These are phyloP conservation scores for Pseudocercospora eumusae DNA, from an alignment of 2,329 filamentous ascomycete genomes.

Conservation along the genomic window DNA sequence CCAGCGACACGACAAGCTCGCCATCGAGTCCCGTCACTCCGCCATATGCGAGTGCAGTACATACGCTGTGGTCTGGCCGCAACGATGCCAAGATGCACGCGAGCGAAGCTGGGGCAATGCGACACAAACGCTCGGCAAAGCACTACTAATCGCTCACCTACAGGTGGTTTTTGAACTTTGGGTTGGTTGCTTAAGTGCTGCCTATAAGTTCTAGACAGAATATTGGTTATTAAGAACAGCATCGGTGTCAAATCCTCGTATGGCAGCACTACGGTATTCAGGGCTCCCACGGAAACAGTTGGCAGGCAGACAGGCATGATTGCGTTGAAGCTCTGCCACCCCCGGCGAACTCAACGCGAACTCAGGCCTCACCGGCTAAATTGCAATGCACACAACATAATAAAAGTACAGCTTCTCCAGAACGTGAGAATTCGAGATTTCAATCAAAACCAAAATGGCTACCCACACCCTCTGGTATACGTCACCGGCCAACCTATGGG, in stretches of 20 bases:
- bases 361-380: not conserved
- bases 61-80: not conserved
- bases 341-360: not conserved
- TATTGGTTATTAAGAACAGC: no score
- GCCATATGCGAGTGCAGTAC: not conserved
- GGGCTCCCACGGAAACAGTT: not conserved
- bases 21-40: not conserved
- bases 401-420: not conserved
- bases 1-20: not conserved
- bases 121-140: not conserved
- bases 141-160: not conserved
- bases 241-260: no score
- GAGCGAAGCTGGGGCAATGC: not conserved
- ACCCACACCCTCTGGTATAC: not conserved
- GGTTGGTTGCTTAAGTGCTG: no score
- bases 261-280: no score
- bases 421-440: not conserved
- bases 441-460: not conserved
- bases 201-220: no score
- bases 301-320: not conserved
- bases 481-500: conserved; percentile 14
- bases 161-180: no score
- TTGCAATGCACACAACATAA: not conserved
- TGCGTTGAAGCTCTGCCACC: not conserved
- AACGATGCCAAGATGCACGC: not conserved